Evolutionary conservation across 495 filamentous ascomycete species (phyloP), one percentile per base, ranked within the genome.

Genomic region (Tetracladium setigerum): DNA sequence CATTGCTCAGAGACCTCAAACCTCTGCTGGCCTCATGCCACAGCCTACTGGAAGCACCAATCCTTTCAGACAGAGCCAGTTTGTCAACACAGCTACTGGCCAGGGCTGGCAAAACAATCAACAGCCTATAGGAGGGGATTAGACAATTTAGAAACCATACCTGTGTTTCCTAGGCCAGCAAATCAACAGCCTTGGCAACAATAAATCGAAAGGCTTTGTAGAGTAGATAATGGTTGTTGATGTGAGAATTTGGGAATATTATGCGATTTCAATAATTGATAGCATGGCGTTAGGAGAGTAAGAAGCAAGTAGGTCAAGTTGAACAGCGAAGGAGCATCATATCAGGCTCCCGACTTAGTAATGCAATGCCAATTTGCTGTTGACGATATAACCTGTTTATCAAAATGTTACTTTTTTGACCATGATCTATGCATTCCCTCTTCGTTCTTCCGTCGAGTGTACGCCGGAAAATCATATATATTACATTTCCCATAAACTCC

Each of bases 31-130:
- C 3, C 66, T 84, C 13, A 67, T 72, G 44, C 68, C 74, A 14
- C 81, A 83, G 49, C 78, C 81, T 4, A 95, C 92, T 1, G 91
- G 89, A 7, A 89, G 81, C 57, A 97, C 91, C 13, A 97, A 97
- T 62, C 91, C 91, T 1, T 96, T 97, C 77, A 77, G 91, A 8
- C 88, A 95, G 62, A 84, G 82, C 42, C 76, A 81, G 0, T 94
- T 95, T 55, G 81, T 92, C 30, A 89, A 94, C 55, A 86, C 91
- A 57, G 76, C 81, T 31, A 95, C 87, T 2, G 89, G 90, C 0
- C 73, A 83, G 61, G 84, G 86, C 12, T 95, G 92, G 87, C 90
- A 95, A 55, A 71, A 81, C 44, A 74, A 74, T 33, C 79, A 79
- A 44, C 78, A 86, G 63, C 80, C 86, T 4, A 92, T 90, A 10